Evolutionary conservation across 148 eudicot genomes (phyloP).

Genomic region (Vaccinium macrocarpon): DNA sequence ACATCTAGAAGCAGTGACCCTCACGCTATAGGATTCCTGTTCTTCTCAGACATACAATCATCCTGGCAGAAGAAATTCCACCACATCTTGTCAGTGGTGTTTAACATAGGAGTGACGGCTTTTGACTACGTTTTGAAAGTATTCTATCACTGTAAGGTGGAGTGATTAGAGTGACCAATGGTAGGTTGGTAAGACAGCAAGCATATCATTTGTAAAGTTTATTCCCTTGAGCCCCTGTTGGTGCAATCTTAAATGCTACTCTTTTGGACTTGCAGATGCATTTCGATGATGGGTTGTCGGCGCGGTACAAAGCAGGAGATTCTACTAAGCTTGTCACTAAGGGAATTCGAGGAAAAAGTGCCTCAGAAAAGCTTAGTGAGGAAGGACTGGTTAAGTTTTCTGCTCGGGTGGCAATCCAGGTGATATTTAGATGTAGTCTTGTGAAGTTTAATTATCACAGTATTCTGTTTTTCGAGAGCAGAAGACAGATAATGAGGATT

Average conservation of each 20-base stretch:
- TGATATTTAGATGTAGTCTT: conserved; percentile 18
- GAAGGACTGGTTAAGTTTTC: conserved; percentile 95
- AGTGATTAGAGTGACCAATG: not conserved
- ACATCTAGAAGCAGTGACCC: not conserved
- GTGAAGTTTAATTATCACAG: not conserved
- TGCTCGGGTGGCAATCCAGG: conserved; percentile 94
- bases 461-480: not conserved
- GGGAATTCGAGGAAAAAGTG: conserved; percentile 82
- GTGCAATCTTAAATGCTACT: not conserved
- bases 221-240: not conserved
- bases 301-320: conserved; percentile 67
- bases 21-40: not conserved
- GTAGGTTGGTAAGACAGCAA: not conserved
- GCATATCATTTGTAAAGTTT: not conserved
- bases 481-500: not conserved
- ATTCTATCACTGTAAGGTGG: not conserved
- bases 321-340: conserved; percentile 68
- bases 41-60: not conserved
- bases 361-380: conserved; percentile 88
- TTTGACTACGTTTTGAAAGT: not conserved
- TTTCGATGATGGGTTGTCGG: conserved; percentile 93
- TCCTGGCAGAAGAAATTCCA: not conserved
- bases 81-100: not conserved
- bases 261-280: conserved; percentile 50
- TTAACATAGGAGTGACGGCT: not conserved